A percentile compares a stretch with the other conserved stretches of the same genome.
Evolutionary conservation across 2,329 filamentous ascomycete genomes (phyloP).

Genomic region (Aspergillus novofumigatus): DNA sequence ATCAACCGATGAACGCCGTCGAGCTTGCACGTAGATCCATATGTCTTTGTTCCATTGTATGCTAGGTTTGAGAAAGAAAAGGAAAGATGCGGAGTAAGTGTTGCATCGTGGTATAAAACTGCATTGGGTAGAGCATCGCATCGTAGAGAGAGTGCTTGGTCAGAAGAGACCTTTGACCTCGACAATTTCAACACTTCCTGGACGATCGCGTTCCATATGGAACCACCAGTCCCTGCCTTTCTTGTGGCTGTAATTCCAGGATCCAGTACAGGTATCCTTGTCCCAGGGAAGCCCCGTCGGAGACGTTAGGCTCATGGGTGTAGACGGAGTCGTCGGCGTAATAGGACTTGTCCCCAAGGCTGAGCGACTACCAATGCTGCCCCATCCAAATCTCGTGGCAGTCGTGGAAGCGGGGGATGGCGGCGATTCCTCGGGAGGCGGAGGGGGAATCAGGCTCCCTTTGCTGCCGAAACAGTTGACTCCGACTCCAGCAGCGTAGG

Average conservation of each 20-base stretch:
- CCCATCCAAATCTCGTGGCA: conserved; percentile 32
- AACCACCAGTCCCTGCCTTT: conserved; percentile 43
- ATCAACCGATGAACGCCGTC: conserved; percentile 4
- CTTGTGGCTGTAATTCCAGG: conserved; percentile 40
- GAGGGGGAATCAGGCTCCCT: conserved; percentile 15
- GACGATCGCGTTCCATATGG: conserved; percentile 42
- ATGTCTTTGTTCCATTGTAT: neutral
- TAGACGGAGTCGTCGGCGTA: conserved; percentile 30
- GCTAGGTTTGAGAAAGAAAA: neutral
- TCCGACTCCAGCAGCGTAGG: conserved; percentile 32
- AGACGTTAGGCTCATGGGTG: conserved; percentile 27
- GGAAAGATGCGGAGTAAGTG: neutral
- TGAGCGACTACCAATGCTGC: conserved; percentile 31
- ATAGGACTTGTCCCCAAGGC: conserved; percentile 24
- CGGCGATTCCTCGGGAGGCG: conserved; percentile 21
- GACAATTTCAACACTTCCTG: conserved; percentile 28
- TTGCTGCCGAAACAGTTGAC: conserved; percentile 30
- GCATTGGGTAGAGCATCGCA: neutral
- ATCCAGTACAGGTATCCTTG: conserved; percentile 41
- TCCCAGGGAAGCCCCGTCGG: conserved; percentile 33
- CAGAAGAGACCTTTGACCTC: conserved; percentile 34
- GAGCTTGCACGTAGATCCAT: neutral
- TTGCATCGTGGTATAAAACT: neutral
- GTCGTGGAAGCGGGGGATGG: conserved; percentile 30
- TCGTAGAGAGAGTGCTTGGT: conserved; percentile 1